Evolutionary conservation across 2,329 filamentous ascomycete genomes (phyloP).

Genomic region (Sclerotinia spermophila): DNA sequence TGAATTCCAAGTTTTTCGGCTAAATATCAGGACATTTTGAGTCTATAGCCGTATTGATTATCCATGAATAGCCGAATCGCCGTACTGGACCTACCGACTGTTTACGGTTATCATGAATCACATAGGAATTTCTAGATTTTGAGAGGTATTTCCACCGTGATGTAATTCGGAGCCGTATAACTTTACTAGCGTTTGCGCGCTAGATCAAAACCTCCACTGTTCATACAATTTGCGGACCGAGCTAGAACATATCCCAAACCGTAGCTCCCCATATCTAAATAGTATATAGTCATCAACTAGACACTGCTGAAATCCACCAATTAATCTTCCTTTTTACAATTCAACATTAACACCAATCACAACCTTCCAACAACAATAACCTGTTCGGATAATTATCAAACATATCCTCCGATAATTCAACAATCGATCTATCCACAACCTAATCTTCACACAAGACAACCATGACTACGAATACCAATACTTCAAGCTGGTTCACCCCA

Average conservation of each 20-base stretch:
- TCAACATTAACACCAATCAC: neutral
- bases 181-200: too few species aligned
- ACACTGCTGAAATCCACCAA: neutral
- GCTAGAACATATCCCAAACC: neutral
- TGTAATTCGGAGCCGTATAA: neutral
- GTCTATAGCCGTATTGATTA: neutral
- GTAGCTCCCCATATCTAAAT: neutral
- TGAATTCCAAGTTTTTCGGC: neutral
- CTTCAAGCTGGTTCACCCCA: neutral
- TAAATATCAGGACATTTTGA: neutral
- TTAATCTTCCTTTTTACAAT: neutral
- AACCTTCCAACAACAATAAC: neutral
- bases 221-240: neutral
- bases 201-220: neutral
- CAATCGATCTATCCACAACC: too few species aligned
- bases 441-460: too few species aligned
- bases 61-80: accelerated
- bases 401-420: neutral
- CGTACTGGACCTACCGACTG: neutral
- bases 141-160: neutral
- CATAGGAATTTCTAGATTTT: too few species aligned
- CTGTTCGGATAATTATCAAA: neutral
- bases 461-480: neutral
- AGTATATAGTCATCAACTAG: neutral
- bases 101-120: neutral